phyloP scores from a whole-genome alignment of 164 flowering plant genomes.

The Annona cherimola region DNA sequence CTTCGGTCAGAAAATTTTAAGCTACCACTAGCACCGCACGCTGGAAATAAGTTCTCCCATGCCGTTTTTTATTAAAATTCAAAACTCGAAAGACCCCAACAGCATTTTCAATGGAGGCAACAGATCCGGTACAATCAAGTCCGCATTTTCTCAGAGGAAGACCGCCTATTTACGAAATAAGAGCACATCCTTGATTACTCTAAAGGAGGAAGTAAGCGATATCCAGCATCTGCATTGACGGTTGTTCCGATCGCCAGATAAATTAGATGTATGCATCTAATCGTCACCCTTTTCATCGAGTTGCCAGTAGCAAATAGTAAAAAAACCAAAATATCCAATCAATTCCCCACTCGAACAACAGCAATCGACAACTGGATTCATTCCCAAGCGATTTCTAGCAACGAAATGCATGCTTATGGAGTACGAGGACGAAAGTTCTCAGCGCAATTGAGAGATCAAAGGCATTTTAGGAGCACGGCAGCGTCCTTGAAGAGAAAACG shows the following conservation, averaged over 20 bases:
- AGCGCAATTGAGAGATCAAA: neutral
- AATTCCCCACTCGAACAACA: neutral
- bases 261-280: neutral
- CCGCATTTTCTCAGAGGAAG: neutral
- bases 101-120: neutral
- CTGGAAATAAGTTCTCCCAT: neutral
- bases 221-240: neutral
- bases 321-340: neutral
- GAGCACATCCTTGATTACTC: neutral
- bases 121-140: neutral
- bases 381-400: neutral
- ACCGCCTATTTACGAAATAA: neutral
- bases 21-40: neutral
- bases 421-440: neutral
- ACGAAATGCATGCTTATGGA: neutral
- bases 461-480: neutral
- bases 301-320: neutral
- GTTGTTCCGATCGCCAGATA: neutral
- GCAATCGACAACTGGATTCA: neutral
- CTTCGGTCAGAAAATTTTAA: neutral
- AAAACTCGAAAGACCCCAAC: constrained; percentile 3
- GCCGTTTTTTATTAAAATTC: neutral
- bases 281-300: neutral
- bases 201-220: too few species aligned
- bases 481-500: neutral